Base-by-base conservation (phyloP, 495 filamentous ascomycete genomes). In the Penicillium atrosanguineum region DNA sequence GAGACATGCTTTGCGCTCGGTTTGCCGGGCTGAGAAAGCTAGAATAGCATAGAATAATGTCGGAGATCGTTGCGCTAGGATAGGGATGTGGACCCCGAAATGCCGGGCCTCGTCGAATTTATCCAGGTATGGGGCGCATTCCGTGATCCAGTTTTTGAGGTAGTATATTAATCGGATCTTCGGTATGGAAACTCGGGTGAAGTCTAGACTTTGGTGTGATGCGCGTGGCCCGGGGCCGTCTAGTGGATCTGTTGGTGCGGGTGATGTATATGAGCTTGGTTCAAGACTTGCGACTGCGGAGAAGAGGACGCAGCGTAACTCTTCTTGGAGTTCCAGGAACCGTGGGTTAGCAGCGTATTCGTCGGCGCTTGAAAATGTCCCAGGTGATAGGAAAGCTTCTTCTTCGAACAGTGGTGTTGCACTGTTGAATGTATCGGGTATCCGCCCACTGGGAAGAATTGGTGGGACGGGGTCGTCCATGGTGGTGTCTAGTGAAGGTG, bases 21-120 rank as follows among this genome's bases (percentile, higher is more conserved):
- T 69, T 42, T 72, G 69, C 0, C 69, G 61, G 6, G 69, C 64
- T 6, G 69, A 72, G 29, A 72, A 67, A 1, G 69, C 69, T 3
- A 72, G 50, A n/a, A 72, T 66, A 5, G 69, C 69, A 29, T 65
- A 72, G 21, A 71, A 61, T 2, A 72, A 49, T 8, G 69, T 56
- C 23, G 68, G 69, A 4, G 64, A 71, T 1, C 53, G 46, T 31
- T 67, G 65, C 8, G 69, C 68, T 4, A 72, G 51, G 21, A 68
- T 64, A 11, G 67, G 69, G 18, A 70, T 62, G 18, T 73, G 65
- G 1, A 70, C 59, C 5, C 69, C 70, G 31, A 73, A 73, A 43
- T 62, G 50, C 3, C 62, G 59, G 18, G 52, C 42, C 40, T 65
- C 61, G 48, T 77, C 73, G 37, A 77, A 75, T 63, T 70, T 77